Percentiles rank a stretch among this genome's conserved stretches.
Evolutionary conservation across 2,329 filamentous ascomycete species (phyloP).

Genomic region (Fusarium sp.): DNA sequence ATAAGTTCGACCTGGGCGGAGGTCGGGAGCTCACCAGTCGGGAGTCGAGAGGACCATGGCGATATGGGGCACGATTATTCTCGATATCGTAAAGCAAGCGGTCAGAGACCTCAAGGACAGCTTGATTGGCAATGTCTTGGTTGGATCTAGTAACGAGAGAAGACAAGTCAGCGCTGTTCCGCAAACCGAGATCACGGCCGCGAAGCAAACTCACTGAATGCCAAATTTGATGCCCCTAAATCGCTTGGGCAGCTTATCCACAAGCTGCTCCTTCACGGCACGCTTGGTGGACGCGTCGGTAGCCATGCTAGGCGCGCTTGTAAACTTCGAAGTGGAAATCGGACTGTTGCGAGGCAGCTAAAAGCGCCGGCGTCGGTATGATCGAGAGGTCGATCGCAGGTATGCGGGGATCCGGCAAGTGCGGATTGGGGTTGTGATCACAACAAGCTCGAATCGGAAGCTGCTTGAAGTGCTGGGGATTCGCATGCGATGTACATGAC

Average conservation of each 20-base stretch:
- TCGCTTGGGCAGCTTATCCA: slow-evolving; percentile 88
- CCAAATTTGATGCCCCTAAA: slow-evolving; percentile 96
- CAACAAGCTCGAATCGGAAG: slow-evolving; percentile 20
- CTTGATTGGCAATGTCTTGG: slow-evolving; percentile 95
- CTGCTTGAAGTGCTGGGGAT: slow-evolving; percentile 6
- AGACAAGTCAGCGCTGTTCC: background rate
- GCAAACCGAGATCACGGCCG: background rate
- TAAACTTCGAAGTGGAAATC: background rate
- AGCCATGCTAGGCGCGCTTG: slow-evolving; percentile 19
- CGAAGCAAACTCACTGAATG: slow-evolving; percentile 73
- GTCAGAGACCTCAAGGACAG: slow-evolving; percentile 94
- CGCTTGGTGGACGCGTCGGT: slow-evolving; percentile 40
- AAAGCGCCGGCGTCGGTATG: background rate
- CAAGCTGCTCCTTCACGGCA: slow-evolving; percentile 84
- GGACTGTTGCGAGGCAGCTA: background rate
- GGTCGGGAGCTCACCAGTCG: slow-evolving; percentile 69
- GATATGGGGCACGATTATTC: slow-evolving; percentile 78
- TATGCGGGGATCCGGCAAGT: background rate
- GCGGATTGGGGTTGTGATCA: slow-evolving; percentile 15
- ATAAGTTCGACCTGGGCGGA: background rate
- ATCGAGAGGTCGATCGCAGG: background rate
- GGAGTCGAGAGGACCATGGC: slow-evolving; percentile 87
- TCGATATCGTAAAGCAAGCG: slow-evolving; percentile 92
- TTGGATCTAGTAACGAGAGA: slow-evolving; percentile 71
- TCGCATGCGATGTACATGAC: slow-evolving; percentile 36